Percentiles rank a stretch among this genome's conserved stretches.
These are phyloP conservation scores for Infundibulicybe gibba DNA, from an alignment of 768 basidiomycete species.

Conservation along the genomic window DNA sequence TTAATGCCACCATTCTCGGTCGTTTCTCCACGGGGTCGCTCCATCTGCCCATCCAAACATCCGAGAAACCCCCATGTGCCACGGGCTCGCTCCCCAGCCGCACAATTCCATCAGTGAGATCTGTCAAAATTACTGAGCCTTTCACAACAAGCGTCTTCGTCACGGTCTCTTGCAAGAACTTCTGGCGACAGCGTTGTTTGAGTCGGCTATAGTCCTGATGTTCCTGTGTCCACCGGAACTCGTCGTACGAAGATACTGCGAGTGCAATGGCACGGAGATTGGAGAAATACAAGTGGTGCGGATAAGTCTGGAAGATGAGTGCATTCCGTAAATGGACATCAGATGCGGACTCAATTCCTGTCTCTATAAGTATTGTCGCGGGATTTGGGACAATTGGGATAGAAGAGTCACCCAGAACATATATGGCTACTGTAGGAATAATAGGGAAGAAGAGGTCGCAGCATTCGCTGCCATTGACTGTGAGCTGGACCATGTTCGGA, in stretches of 20 bases:
- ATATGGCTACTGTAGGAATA: slow-evolving; percentile 48
- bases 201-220: slow-evolving; percentile 52
- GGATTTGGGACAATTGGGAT: slow-evolving; percentile 10
- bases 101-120: slow-evolving; percentile 53
- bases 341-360: slow-evolving; percentile 45
- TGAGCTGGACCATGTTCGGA: neutral
- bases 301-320: slow-evolving; percentile 53
- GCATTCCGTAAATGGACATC: slow-evolving; percentile 63
- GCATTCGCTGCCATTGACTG: slow-evolving; percentile 29
- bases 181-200: slow-evolving; percentile 55
- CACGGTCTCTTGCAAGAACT: slow-evolving; percentile 48
- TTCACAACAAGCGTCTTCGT: slow-evolving; percentile 53
- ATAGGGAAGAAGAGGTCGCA: slow-evolving; percentile 55
- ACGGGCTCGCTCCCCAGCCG: slow-evolving; percentile 43
- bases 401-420: slow-evolving; percentile 37
- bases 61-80: slow-evolving; percentile 54
- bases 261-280: slow-evolving; percentile 48
- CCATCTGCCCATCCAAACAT: slow-evolving; percentile 61
- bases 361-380: slow-evolving; percentile 33
- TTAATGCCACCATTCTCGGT: slow-evolving; percentile 46
- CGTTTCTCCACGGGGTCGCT: slow-evolving; percentile 39
- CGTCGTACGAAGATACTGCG: slow-evolving; percentile 53
- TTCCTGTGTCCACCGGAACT: slow-evolving; percentile 54
- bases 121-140: slow-evolving; percentile 43
- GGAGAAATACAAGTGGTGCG: slow-evolving; percentile 45